Percentiles rank a stretch among this genome's conserved stretches.
Evolutionary conservation across 2,329 filamentous ascomycete genomes (phyloP).

Genomic region (Xylaria polymorpha): DNA sequence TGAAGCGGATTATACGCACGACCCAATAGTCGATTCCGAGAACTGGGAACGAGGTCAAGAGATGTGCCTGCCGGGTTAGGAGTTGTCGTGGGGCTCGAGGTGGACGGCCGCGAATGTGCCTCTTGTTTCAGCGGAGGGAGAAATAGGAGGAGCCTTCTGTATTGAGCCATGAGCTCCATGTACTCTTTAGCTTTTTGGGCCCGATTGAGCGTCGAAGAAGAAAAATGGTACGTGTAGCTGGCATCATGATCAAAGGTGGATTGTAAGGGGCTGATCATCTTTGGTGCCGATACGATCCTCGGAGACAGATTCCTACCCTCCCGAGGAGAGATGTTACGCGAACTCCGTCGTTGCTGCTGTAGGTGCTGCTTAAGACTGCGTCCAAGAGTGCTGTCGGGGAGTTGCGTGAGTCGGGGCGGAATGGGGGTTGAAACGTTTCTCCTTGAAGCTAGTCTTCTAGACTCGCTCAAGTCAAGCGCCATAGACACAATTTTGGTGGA

Average conservation of each 20-base stretch:
- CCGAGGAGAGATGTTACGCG: constrained; percentile 70
- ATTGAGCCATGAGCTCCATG: constrained; percentile 87
- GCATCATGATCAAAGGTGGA: constrained; percentile 61
- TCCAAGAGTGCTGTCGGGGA: constrained; percentile 64
- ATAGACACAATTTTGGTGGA: constrained; percentile 92
- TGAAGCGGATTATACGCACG: constrained; percentile 91
- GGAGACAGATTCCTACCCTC: constrained; percentile 58
- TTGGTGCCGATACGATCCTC: constrained; percentile 56
- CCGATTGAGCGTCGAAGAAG: constrained; percentile 81
- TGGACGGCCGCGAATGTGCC: constrained; percentile 51
- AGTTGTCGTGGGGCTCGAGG: constrained; percentile 57
- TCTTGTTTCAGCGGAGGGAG: constrained; percentile 76
- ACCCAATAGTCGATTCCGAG: constrained; percentile 61
- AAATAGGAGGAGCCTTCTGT: constrained; percentile 81
- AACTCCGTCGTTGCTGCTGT: constrained; percentile 75
- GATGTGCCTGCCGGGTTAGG: constrained; percentile 48
- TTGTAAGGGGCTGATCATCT: constrained; percentile 60
- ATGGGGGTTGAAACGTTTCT: constrained; percentile 65
- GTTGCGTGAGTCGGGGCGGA: constrained; percentile 63
- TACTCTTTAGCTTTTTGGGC: constrained; percentile 86
- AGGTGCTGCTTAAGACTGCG: constrained; percentile 74
- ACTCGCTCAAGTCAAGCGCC: constrained; percentile 89
- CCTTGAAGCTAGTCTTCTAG: constrained; percentile 72
- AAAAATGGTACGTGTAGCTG: constrained; percentile 73
- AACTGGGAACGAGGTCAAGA: constrained; percentile 47